Percentiles rank a stretch among this genome's conserved stretches.
Conservation (phyloP, 805 yeast species). For the Hanseniaspora taiwanica region DNA sequence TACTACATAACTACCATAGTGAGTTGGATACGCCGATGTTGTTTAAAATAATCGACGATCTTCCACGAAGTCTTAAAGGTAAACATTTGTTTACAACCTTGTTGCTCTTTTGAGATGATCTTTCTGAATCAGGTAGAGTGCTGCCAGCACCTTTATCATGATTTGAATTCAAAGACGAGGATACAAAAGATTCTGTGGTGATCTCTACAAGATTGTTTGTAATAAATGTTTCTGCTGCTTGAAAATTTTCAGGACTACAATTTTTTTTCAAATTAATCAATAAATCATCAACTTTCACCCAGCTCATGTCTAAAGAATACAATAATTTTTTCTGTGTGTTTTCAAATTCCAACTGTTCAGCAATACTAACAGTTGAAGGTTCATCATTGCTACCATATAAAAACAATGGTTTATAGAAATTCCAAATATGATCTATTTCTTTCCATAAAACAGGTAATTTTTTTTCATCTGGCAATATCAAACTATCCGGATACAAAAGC, state of each 20-base stretch:
- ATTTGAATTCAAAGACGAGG: background rate
- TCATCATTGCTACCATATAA: slow-evolving; percentile 12
- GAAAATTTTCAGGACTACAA: background rate
- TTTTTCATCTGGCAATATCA: background rate
- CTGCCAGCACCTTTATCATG: too few relatives aligned
- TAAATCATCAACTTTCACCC: slow-evolving; percentile 16
- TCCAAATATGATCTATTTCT: slow-evolving; percentile 19
- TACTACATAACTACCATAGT: too few relatives aligned
- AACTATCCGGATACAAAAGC: too few relatives aligned
- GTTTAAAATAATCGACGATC: background rate
- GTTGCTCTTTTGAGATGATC: too few relatives aligned
- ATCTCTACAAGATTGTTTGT: background rate
- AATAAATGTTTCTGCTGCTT: background rate
- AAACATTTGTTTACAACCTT: too few relatives aligned
- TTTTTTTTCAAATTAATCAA: background rate
- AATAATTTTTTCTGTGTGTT: slow-evolving; percentile 14
- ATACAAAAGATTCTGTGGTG: background rate
- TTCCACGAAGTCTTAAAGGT: background rate
- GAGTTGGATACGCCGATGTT: background rate
- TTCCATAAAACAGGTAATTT: slow-evolving; percentile 3
- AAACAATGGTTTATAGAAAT: slow-evolving; percentile 18
- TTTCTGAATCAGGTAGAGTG: too few relatives aligned
- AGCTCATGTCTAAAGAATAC: slow-evolving; percentile 15
- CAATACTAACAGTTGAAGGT: background rate
- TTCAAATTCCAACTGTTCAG: slow-evolving; percentile 10